Base-by-base conservation (phyloP, 176 grass and related monocot species). In the Oryza glumipatula region DNA sequence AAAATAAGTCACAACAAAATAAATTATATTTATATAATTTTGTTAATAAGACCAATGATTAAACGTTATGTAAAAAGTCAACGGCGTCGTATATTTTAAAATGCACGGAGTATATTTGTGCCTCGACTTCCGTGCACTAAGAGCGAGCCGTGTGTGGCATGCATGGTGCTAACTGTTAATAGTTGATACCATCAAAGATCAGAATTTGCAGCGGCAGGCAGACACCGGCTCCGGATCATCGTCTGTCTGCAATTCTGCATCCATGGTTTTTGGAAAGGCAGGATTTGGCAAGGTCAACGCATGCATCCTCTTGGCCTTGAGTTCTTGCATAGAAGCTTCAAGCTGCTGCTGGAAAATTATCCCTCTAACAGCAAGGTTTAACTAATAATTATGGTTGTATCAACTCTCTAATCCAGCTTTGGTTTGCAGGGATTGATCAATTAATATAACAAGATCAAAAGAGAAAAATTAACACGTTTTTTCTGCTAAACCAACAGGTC, bases 401-500 rank as follows among this genome's bases (percentile, higher is more conserved):
- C 73, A 56, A 12, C 64, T 39, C 46, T 56, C 82, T 30, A 30
- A 21, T 68, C 73, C 46, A 28, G 72, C 67, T 84, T 76, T 77
- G n/a, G 9, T 68, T 52, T 56, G 2, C 73, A 84, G 45, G 9
- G 66, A 14, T 65, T 19, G 72, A 26, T 47, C 17, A 58, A 17
- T 73, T 82, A 45, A 58, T 81, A 9, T 9, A 66, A 16, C 14
- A 46, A 78, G 38, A 30, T 82, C 21, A 72, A n/a, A 45, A 8
- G 19, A 70, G 36, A 60, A 3, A 3, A 76, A 74, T 11, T 46
- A 87, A 23, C 64, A 87, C 39, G 48, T 56, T 74, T 17, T 67
- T 46, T 14, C 43, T 17, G 68, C 74, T 79, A 88, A 73, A 79
- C 47, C 1, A 73, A 54, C 17, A 46, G 35, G 86, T 74, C 76